phyloP scores from a whole-genome alignment of 495 filamentous ascomycete species.

The Hypoxylon intermedium region DNA sequence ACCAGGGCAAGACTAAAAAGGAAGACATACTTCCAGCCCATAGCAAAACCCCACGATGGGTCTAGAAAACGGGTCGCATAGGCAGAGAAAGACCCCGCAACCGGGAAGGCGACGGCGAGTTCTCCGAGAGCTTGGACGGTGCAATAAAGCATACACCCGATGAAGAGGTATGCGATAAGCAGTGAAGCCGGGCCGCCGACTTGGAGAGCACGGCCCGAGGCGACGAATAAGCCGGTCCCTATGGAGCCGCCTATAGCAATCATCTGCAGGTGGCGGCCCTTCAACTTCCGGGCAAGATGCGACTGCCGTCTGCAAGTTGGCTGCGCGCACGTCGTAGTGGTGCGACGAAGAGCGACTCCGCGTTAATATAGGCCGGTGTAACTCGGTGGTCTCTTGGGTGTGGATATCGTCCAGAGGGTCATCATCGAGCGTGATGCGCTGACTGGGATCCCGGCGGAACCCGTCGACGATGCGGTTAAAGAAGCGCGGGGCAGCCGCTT shows the following conservation, averaged over 20 bases:
- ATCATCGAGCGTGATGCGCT: conserved; percentile 63
- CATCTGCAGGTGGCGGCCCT: conserved; percentile 92
- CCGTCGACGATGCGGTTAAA: conserved; percentile 69
- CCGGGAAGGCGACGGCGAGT: conserved; percentile 88
- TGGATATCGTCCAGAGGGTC: conserved; percentile 59
- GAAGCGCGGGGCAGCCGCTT: conserved; percentile 35
- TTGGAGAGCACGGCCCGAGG: conserved; percentile 78
- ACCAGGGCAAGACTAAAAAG: conserved; percentile 3
- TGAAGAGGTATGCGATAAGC: conserved; percentile 79
- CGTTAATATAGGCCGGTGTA: conserved; percentile 33
- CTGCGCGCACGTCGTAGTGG: conserved; percentile 76
- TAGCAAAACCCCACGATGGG: conserved; percentile 96
- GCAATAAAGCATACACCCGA: conserved; percentile 89
- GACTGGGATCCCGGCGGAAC: conserved; percentile 81
- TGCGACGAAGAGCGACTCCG: conserved; percentile 42
- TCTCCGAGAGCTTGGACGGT: conserved; percentile 93
- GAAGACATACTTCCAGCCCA: conserved; percentile 86
- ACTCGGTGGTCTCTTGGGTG: conserved; percentile 32
- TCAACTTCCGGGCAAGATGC: conserved; percentile 75
- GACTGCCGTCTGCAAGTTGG: conserved; percentile 77
- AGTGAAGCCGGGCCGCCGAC: conserved; percentile 85
- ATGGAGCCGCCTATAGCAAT: conserved; percentile 97
- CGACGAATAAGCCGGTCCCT: conserved; percentile 89
- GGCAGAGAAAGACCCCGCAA: conserved; percentile 90
- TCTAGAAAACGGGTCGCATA: conserved; percentile 93